Evolutionary conservation across 2,329 filamentous ascomycete species (phyloP), one percentile per base, ranked within the genome.

Genomic region (Allantophomopsis lycopodina): DNA sequence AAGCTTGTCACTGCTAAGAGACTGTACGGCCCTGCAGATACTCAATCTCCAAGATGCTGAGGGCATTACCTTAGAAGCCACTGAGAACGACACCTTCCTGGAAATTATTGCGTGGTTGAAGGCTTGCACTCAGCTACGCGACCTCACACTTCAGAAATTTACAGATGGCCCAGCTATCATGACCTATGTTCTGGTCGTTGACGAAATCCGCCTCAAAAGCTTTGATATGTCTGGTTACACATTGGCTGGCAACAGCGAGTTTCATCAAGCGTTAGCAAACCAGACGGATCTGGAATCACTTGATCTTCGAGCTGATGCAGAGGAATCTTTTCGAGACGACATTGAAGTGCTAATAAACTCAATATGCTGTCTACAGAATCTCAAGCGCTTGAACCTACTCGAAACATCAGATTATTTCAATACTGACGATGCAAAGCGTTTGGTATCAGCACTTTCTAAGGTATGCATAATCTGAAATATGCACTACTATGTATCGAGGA

Each of bases 41-140:
- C 54, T 79, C 2, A 56, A 63, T 4, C 56, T 79, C 11, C 61
- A 63, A 32, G 67, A 69, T 42, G 56, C 57, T 3, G 55, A 59
- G 21, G 60, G 62, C 12, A 54, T 63, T 16, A 62, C 68, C 41
- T 55, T 74, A 2, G 68, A 73, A 44, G 58, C 58, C 16, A 66
- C 63, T 7, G 62, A 73, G 40, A 63, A 72, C 38, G 69, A 72
- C 42, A 60, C 65, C 7, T 70, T 69, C 42, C 50, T 65, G 1
- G 65, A 68, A 42, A 61, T 71, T 18, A 56, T 69, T 32, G 58
- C 60, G 4, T 79, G 74, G 74, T 55, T 79, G 12, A 57, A 62
- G 15, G 60, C 60, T n/a, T 78, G 76, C 50, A 57, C 59, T 14
- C 55, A 55, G 4, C 61, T 82, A 7, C 57, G 58, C 15, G 60